These are phyloP conservation scores for Entelexis sorbosivorans DNA, from an alignment of 1,139 yeast species.

Conservation along the genomic window DNA sequence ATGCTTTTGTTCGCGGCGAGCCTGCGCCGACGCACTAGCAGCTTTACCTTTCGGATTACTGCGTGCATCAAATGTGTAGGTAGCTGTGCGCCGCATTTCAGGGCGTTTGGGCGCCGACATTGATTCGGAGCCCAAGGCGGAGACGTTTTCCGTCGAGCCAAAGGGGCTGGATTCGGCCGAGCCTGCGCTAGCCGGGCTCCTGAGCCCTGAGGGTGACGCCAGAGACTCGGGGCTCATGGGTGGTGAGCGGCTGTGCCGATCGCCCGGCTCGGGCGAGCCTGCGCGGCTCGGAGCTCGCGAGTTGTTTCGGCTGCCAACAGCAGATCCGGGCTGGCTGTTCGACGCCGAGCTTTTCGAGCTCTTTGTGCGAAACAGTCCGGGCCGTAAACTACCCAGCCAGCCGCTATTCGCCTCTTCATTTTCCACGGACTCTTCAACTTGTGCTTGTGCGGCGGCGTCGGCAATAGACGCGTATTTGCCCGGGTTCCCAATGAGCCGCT, in stretches of 20 bases:
- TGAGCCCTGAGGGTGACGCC: not conserved
- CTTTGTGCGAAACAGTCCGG: constrained; percentile 13
- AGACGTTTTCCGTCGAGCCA: not conserved
- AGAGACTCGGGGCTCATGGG: not conserved
- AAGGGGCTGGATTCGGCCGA: not conserved
- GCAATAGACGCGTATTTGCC: constrained; percentile 14
- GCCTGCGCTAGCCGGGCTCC: not conserved
- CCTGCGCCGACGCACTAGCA: constrained; percentile 1
- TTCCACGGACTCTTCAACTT: not conserved
- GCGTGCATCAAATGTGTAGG: constrained; percentile 13
- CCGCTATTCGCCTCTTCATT: not conserved
- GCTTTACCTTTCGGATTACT: constrained; percentile 8
- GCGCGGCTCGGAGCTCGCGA: constrained; percentile 6
- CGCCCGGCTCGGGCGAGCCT: constrained; percentile 1
- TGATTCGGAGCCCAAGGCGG: not conserved
- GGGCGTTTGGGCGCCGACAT: constrained; percentile 11
- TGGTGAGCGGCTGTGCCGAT: not conserved
- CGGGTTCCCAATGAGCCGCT: constrained; percentile 46
- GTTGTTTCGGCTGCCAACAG: constrained; percentile 3
- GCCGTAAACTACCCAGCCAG: constrained; percentile 7
- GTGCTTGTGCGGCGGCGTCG: constrained; percentile 17
- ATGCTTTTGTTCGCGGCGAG: constrained; percentile 14
- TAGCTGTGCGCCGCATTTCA: constrained; percentile 12
- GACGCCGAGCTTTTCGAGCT: constrained; percentile 10
- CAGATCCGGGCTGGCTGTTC: constrained; percentile 2